These are phyloP conservation scores for Penicillium alfredii DNA, from an alignment of 495 filamentous ascomycete species.

Conservation along the genomic window DNA sequence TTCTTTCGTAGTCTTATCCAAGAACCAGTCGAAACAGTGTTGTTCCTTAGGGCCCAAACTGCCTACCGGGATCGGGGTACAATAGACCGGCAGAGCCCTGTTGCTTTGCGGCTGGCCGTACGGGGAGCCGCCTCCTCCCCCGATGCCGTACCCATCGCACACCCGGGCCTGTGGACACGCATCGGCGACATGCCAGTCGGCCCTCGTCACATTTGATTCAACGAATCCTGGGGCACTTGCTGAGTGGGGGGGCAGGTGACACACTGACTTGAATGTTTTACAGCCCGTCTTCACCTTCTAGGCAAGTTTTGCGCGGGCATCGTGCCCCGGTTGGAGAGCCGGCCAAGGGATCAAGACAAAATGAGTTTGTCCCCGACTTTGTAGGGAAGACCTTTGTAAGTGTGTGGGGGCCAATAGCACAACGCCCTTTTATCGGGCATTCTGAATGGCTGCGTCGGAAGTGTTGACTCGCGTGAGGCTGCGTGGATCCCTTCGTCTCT, in stretches of 20 bases:
- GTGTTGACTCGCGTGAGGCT: too few relatives aligned
- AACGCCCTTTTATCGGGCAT: too few relatives aligned
- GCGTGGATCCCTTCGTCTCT: too few relatives aligned
- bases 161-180: constrained; percentile 48
- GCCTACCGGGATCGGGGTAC: constrained; percentile 16
- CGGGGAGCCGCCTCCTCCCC: constrained; percentile 39
- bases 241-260: too few relatives aligned
- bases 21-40: constrained; percentile 55
- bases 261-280: constrained; percentile 27
- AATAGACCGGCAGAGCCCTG: constrained; percentile 14
- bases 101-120: constrained; percentile 23
- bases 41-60: constrained; percentile 38
- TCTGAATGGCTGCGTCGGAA: too few relatives aligned
- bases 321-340: too few relatives aligned
- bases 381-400: too few relatives aligned
- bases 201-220: constrained; percentile 55
- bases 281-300: constrained; percentile 24
- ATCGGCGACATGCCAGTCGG: constrained; percentile 47
- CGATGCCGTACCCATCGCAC: constrained; percentile 54
- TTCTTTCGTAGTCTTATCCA: constrained; percentile 49
- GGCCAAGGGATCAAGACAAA: too few relatives aligned
- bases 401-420: too few relatives aligned
- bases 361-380: too few relatives aligned
- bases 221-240: constrained; percentile 26
- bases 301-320: too few relatives aligned